phyloP scores from a whole-genome alignment of 2,329 filamentous ascomycete species.

The Zarea fungicola region DNA sequence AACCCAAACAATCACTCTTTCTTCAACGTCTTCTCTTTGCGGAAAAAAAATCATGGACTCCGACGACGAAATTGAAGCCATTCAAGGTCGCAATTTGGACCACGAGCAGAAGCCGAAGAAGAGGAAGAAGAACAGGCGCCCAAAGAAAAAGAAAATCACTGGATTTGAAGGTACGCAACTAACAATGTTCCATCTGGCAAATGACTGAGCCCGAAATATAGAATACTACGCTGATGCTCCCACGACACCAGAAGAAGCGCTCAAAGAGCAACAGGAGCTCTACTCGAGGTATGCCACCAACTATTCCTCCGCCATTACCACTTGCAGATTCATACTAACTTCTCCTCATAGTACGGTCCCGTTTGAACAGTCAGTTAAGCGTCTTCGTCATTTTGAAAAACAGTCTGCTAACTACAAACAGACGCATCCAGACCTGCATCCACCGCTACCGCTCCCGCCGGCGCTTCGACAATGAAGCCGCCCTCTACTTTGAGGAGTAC shows the following conservation, averaged over 20 bases:
- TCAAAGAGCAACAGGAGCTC: conserved; percentile 57
- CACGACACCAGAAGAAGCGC: conserved; percentile 63
- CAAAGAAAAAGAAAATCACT: neutral
- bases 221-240: conserved; percentile 77
- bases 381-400: neutral
- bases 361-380: neutral
- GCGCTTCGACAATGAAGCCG: conserved; percentile 60
- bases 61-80: too few relatives aligned
- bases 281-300: conserved; percentile 55
- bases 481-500: conserved; percentile 70
- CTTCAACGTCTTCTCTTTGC: too few relatives aligned
- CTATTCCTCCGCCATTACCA: neutral
- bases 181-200: too few relatives aligned
- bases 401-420: conserved; percentile 24
- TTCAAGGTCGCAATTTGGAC: too few relatives aligned
- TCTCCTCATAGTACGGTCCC: neutral
- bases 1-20: too few relatives aligned
- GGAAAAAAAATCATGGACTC: too few relatives aligned
- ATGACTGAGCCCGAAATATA: too few relatives aligned
- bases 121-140: too few relatives aligned
- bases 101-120: too few relatives aligned
- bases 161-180: conserved; percentile 8
- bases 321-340: neutral
- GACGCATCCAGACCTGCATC: conserved; percentile 80
- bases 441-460: conserved; percentile 74